Percentiles rank a stretch among this genome's conserved stretches.
Evolutionary conservation across 2,329 filamentous ascomycete genomes (phyloP).

Genomic region (Phoma sp.): DNA sequence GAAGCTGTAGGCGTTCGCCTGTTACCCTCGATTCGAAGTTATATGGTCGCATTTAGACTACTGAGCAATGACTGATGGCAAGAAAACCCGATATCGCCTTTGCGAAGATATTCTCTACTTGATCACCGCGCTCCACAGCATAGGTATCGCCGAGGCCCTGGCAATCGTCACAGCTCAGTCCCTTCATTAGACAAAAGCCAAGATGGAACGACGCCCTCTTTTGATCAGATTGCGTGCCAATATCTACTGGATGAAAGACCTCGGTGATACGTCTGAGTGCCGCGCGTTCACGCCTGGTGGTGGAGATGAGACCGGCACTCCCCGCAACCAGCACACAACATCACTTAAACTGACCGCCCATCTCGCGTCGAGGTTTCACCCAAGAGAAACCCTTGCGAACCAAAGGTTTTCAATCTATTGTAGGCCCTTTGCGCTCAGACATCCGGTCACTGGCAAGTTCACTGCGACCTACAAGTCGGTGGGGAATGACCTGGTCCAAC

Average conservation of each 20-base stretch:
- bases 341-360: neutral
- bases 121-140: neutral
- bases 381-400: neutral
- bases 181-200: neutral
- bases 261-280: neutral
- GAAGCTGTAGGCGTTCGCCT: neutral
- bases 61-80: neutral
- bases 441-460: neutral
- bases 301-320: slow-evolving; percentile 5
- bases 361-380: neutral
- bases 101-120: neutral
- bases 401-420: neutral
- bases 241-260: neutral
- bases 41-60: neutral
- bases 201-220: neutral
- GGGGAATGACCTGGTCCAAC: neutral
- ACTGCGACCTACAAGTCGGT: neutral
- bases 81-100: neutral
- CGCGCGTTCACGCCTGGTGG: slow-evolving; percentile 10
- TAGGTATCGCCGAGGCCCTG: neutral
- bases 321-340: neutral
- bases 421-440: neutral
- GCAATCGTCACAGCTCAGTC: neutral
- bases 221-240: neutral
- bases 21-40: neutral